Conservation (phyloP, 441 rosid genomes). For the Populus trichocarpa region DNA sequence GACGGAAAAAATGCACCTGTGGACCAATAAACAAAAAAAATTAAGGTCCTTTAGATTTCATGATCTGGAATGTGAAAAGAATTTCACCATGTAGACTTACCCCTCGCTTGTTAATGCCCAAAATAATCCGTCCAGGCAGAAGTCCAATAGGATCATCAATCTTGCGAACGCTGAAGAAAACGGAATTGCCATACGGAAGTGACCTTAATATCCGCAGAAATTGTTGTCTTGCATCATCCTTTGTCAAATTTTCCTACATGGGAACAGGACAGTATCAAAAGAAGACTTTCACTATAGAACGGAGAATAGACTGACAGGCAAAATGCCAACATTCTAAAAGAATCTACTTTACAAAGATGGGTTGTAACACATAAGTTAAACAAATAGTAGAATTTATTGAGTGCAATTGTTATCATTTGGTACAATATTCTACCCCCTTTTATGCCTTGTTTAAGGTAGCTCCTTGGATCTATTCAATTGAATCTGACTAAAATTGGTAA, state of each 20-base stretch:
- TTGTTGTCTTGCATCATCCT: slow-evolving; percentile 98
- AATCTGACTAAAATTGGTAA: neutral
- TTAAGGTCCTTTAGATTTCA: slow-evolving; percentile 1
- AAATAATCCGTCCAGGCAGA: slow-evolving; percentile 84
- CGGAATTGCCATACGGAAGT: slow-evolving; percentile 92
- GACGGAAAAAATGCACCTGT: slow-evolving; percentile 96
- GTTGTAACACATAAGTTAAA: neutral
- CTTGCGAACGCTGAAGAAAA: slow-evolving; percentile 90
- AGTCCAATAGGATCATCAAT: slow-evolving; percentile 99
- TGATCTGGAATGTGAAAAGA: neutral
- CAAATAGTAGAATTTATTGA: neutral
- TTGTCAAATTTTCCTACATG: slow-evolving; percentile 73
- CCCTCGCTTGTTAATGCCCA: slow-evolving; percentile 99
- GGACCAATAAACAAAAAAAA: slow-evolving; percentile 17
- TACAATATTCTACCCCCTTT: neutral
- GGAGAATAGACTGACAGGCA: neutral
- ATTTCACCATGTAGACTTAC: slow-evolving; percentile 38
- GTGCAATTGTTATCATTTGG: neutral
- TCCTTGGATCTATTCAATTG: neutral
- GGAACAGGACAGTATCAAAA: slow-evolving; percentile 13
- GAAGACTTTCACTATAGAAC: neutral
- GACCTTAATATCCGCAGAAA: slow-evolving; percentile 79
- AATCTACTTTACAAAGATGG: neutral
- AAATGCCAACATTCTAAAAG: neutral
- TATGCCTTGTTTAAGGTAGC: neutral